Conservation (phyloP, 2,329 filamentous ascomycete species). For the Blastomyces gilchristii region DNA sequence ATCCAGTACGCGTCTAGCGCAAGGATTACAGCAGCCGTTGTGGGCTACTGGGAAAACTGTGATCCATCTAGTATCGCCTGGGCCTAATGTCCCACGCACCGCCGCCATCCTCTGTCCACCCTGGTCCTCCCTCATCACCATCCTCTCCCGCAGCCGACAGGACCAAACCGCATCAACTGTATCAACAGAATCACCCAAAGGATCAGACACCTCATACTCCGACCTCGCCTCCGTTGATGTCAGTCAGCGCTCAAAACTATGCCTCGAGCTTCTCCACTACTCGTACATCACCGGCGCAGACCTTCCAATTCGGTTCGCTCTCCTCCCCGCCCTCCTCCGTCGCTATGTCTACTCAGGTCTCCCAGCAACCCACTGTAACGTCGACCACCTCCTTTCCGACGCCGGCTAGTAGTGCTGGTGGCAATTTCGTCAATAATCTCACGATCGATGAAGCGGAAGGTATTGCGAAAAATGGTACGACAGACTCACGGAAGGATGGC, state of each 20-base stretch:
- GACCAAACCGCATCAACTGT: conserved; percentile 24
- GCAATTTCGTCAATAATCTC: conserved; percentile 23
- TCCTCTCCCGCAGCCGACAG: conserved; percentile 33
- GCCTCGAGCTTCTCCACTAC: conserved; percentile 36
- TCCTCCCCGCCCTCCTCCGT: conserved; percentile 34
- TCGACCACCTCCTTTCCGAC: conserved; percentile 36
- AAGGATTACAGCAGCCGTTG: neutral
- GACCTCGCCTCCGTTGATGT: conserved; percentile 42
- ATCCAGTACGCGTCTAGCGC: conserved; percentile 2
- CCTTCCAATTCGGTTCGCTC: conserved; percentile 32
- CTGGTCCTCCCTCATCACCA: conserved; percentile 33
- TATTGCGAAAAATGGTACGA: conserved; percentile 24
- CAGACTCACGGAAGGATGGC: conserved; percentile 17
- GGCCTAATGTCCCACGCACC: conserved; percentile 32
- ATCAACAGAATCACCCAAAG: conserved; percentile 15
- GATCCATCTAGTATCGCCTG: neutral
- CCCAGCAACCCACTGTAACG: conserved; percentile 33
- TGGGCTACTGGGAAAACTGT: conserved; percentile 1
- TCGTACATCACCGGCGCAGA: conserved; percentile 38
- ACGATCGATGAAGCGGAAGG: conserved; percentile 29
- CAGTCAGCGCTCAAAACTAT: conserved; percentile 41
- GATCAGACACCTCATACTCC: conserved; percentile 9
- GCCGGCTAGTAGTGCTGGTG: conserved; percentile 37
- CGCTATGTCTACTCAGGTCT: conserved; percentile 35
- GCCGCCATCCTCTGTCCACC: conserved; percentile 24